phyloP scores from a whole-genome alignment of 2,329 filamentous ascomycete species.

The Colletotrichum graminicola region DNA sequence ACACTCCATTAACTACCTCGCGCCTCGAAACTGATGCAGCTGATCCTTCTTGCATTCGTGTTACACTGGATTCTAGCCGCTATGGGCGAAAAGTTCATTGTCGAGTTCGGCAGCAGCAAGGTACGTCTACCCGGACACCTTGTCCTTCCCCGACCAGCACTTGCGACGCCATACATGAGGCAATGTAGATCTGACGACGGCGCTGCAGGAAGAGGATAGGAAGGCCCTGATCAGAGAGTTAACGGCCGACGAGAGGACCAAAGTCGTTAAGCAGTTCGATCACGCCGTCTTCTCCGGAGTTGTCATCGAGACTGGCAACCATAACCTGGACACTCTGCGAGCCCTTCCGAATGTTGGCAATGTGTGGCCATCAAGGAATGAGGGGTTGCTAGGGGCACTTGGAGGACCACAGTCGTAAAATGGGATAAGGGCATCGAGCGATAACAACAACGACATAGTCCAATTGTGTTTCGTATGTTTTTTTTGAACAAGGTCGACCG shows the following conservation, averaged over 20 bases:
- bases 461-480: no score
- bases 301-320: constrained; percentile 49
- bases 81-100: constrained; percentile 40
- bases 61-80: neutral
- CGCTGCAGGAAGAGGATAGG: constrained; percentile 28
- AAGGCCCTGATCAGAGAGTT: constrained; percentile 20
- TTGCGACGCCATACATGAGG: no score
- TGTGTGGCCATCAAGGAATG: constrained; percentile 49
- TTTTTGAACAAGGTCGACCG: no score
- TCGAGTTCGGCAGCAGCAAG: constrained; percentile 38
- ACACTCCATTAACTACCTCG: neutral
- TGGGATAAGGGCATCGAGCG: neutral
- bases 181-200: neutral
- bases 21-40: neutral
- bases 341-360: constrained; percentile 52
- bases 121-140: neutral
- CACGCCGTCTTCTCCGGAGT: constrained; percentile 52
- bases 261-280: constrained; percentile 30
- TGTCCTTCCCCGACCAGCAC: no score
- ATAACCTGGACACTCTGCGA: constrained; percentile 52
- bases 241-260: constrained; percentile 29
- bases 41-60: neutral
- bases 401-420: neutral
- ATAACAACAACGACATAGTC: neutral
- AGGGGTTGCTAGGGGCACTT: constrained; percentile 28